These are phyloP conservation scores for Blastobotrys peoriensis DNA, from an alignment of 805 yeast species.

Conservation along the genomic window DNA sequence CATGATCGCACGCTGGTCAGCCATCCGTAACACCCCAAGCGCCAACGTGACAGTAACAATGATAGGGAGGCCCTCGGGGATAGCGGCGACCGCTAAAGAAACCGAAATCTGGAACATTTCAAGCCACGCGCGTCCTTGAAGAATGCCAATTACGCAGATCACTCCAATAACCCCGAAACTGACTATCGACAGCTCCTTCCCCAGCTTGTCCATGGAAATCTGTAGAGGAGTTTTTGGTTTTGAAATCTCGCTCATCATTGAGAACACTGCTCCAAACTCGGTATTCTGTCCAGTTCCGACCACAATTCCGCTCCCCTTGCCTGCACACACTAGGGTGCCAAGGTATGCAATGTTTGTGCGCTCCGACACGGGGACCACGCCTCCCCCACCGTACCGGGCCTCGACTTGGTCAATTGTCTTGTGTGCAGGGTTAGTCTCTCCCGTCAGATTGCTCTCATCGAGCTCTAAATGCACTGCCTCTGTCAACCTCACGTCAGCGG, in stretches of 20 bases:
- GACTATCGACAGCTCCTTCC: constrained; percentile 79
- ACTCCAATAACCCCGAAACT: constrained; percentile 84
- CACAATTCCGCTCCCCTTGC: constrained; percentile 90
- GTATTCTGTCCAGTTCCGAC: constrained; percentile 85
- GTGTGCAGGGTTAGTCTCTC: constrained; percentile 84
- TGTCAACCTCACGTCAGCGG: constrained; percentile 85
- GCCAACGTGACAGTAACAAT: constrained; percentile 97
- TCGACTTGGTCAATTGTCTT: constrained; percentile 45
- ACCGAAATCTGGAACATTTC: constrained; percentile 98
- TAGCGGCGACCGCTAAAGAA: constrained; percentile 97
- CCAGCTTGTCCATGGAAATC: constrained; percentile 89
- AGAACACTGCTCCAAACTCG: constrained; percentile 91
- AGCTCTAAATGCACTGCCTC: constrained; percentile 74
- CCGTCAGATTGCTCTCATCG: constrained; percentile 93
- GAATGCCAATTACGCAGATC: constrained; percentile 83
- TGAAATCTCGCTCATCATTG: constrained; percentile 91
- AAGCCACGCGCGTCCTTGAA: constrained; percentile 92
- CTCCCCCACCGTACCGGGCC: constrained; percentile 28
- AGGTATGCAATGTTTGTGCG: constrained; percentile 81
- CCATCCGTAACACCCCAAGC: constrained; percentile 94
- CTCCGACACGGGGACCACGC: constrained; percentile 48
- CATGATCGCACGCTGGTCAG: constrained; percentile 87
- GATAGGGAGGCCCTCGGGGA: constrained; percentile 97
- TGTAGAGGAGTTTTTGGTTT: constrained; percentile 98
- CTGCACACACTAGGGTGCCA: constrained; percentile 97